Percentiles rank a stretch among this genome's conserved stretches.
These are phyloP conservation scores for Lactarius trivialis DNA, from an alignment of 768 basidiomycete genomes.

Conservation along the genomic window DNA sequence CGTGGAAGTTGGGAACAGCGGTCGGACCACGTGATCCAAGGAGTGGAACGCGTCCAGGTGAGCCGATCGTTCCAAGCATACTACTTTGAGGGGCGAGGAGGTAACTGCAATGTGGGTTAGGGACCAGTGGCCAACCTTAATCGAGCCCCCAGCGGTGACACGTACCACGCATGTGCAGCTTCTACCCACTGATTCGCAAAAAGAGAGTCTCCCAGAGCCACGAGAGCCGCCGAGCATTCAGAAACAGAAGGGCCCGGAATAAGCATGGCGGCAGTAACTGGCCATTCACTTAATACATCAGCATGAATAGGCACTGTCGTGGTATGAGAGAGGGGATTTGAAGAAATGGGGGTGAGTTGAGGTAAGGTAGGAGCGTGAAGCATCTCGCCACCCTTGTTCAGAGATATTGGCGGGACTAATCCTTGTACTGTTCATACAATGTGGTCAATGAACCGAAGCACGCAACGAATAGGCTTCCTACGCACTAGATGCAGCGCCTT, in stretches of 20 bases:
- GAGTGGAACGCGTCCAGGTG: conserved; percentile 60
- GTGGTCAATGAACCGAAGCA: background rate
- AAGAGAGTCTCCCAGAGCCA: conserved; percentile 82
- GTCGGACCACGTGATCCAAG: conserved; percentile 63
- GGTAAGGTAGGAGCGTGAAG: conserved; percentile 6
- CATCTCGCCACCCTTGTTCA: conserved; percentile 15
- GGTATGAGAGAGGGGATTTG: conserved; percentile 49
- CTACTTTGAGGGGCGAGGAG: conserved; percentile 81
- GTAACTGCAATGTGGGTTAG: conserved; percentile 46
- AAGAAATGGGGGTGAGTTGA: conserved; percentile 49
- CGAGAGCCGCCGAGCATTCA: conserved; percentile 69
- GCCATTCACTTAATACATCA: conserved; percentile 71
- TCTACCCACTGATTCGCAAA: conserved; percentile 62
- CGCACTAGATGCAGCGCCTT: conserved; percentile 70
- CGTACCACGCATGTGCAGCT: conserved; percentile 90
- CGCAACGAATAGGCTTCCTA: conserved; percentile 12
- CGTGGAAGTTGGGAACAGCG: conserved; percentile 43
- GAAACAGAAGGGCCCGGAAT: conserved; percentile 59
- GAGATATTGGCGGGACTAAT: conserved; percentile 14
- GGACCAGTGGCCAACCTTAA: background rate
- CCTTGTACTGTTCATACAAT: conserved; percentile 2
- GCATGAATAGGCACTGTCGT: conserved; percentile 44
- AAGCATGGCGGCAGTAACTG: conserved; percentile 80
- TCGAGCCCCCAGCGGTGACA: conserved; percentile 11
- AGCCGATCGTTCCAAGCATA: conserved; percentile 62